These are phyloP conservation scores for Termitomyces eurrhizus DNA, from an alignment of 768 basidiomycete species.

Conservation along the genomic window DNA sequence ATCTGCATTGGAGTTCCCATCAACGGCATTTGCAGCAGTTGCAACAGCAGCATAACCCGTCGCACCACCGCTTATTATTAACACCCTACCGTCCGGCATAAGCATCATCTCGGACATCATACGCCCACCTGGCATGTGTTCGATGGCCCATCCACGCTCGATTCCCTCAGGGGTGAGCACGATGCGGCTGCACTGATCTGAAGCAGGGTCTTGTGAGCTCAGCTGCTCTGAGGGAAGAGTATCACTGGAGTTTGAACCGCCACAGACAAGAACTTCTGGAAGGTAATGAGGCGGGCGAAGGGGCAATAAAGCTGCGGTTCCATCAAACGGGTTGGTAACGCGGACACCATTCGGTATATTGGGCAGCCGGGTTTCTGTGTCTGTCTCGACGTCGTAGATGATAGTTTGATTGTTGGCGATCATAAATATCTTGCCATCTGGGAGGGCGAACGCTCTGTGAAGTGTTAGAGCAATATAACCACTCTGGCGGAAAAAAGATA, in stretches of 20 bases:
- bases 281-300: slow-evolving; percentile 35
- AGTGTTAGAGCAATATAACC: neutral
- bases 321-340: slow-evolving; percentile 38
- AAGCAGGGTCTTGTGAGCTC: slow-evolving; percentile 37
- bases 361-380: slow-evolving; percentile 35
- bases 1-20: slow-evolving; percentile 32
- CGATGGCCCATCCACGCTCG: slow-evolving; percentile 40
- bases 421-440: slow-evolving; percentile 38
- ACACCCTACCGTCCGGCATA: slow-evolving; percentile 5
- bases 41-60: slow-evolving; percentile 8
- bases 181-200: slow-evolving; percentile 39
- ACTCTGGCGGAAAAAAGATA: neutral
- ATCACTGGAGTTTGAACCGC: slow-evolving; percentile 35
- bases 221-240: slow-evolving; percentile 23
- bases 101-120: slow-evolving; percentile 15
- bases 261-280: slow-evolving; percentile 45
- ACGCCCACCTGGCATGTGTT: slow-evolving; percentile 37
- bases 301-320: slow-evolving; percentile 33
- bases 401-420: slow-evolving; percentile 39
- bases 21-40: slow-evolving; percentile 26
- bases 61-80: slow-evolving; percentile 6
- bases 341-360: slow-evolving; percentile 42
- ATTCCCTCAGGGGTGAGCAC: slow-evolving; percentile 38
- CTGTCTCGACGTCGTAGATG: slow-evolving; percentile 36
- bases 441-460: slow-evolving; percentile 20